Evolutionary conservation across 768 basidiomycete species (phyloP).

Genomic region (Rhodocollybia butyracea): DNA sequence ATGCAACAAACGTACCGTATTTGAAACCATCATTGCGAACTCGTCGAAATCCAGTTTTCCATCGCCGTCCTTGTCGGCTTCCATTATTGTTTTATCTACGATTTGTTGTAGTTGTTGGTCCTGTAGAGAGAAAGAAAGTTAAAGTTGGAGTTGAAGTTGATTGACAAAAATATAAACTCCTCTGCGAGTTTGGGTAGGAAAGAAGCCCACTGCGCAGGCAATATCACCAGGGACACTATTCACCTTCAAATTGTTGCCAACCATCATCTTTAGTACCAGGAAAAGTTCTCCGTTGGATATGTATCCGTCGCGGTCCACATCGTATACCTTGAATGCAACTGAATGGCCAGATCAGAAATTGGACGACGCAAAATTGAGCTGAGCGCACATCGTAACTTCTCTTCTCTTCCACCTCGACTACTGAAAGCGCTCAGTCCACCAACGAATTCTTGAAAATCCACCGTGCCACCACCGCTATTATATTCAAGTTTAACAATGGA

Average conservation of each 20-base stretch:
- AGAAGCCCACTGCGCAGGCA: not conserved
- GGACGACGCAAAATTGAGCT: conserved; percentile 4
- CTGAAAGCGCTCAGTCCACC: conserved; percentile 97
- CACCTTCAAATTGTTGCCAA: conserved; percentile 97
- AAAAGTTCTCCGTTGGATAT: conserved; percentile 99
- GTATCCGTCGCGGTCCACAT: conserved; percentile 95
- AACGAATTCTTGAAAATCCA: conserved; percentile 99
- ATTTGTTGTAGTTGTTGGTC: conserved; percentile 99
- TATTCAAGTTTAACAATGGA: not conserved
- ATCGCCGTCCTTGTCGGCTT: conserved; percentile 97
- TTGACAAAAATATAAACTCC: no score
- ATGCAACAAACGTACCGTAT: conserved; percentile 61
- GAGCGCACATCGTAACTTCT: conserved; percentile 88
- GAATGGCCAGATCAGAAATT: conserved; percentile 7
- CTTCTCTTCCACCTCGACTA: conserved; percentile 93
- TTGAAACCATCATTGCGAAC: conserved; percentile 94
- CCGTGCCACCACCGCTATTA: conserved; percentile 90
- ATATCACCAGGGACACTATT: no score
- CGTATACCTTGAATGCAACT: conserved; percentile 99
- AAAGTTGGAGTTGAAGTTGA: not conserved
- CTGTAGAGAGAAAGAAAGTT: conserved; percentile 32
- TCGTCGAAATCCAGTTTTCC: conserved; percentile 97
- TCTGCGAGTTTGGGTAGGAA: no score
- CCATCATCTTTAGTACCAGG: conserved; percentile 99
- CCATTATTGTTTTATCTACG: conserved; percentile 99